phyloP scores from a whole-genome alignment of 1,284 basidiomycete genomes.

The Amylostereum chailletii region DNA sequence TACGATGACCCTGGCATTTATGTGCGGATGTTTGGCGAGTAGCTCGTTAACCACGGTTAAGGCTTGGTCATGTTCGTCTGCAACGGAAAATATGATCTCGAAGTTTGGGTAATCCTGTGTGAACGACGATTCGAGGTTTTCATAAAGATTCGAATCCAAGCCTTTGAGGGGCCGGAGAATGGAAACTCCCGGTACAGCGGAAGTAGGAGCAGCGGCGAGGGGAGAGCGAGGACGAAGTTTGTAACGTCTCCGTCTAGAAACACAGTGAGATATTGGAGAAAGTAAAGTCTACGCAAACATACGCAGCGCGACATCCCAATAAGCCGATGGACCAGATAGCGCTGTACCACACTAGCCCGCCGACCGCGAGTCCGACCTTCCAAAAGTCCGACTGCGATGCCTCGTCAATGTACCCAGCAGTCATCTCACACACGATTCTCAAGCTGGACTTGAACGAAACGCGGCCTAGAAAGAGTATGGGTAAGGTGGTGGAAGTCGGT shows the following conservation, averaged over 20 bases:
- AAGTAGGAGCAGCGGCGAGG: slow-evolving; percentile 39
- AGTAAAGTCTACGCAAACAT: slow-evolving; percentile 25
- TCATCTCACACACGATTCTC: too few relatives aligned
- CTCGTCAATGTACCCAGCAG: too few relatives aligned
- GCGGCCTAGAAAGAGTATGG: too few relatives aligned
- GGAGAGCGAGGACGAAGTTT: slow-evolving; percentile 58
- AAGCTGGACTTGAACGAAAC: too few relatives aligned
- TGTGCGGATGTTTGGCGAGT: slow-evolving; percentile 65
- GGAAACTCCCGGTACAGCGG: slow-evolving; percentile 76
- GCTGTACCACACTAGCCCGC: slow-evolving; percentile 63
- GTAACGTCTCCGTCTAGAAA: slow-evolving; percentile 64
- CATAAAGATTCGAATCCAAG: slow-evolving; percentile 86
- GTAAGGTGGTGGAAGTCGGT: too few relatives aligned
- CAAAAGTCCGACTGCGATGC: too few relatives aligned
- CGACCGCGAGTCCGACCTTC: slow-evolving; percentile 24
- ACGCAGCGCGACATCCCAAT: slow-evolving; percentile 73
- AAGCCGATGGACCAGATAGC: slow-evolving; percentile 73
- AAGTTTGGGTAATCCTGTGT: slow-evolving; percentile 82
- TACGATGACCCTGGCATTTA: slow-evolving; percentile 65
- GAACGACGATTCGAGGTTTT: slow-evolving; percentile 89
- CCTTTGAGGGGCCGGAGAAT: slow-evolving; percentile 90
- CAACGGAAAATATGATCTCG: slow-evolving; percentile 84
- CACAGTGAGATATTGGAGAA: slow-evolving; percentile 4
- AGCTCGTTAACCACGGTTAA: slow-evolving; percentile 70
- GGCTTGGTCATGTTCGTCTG: slow-evolving; percentile 77